Evolutionary conservation across 2,329 filamentous ascomycete species (phyloP), one percentile per base, ranked within the genome.

Genomic region (Xylaria sp.): DNA sequence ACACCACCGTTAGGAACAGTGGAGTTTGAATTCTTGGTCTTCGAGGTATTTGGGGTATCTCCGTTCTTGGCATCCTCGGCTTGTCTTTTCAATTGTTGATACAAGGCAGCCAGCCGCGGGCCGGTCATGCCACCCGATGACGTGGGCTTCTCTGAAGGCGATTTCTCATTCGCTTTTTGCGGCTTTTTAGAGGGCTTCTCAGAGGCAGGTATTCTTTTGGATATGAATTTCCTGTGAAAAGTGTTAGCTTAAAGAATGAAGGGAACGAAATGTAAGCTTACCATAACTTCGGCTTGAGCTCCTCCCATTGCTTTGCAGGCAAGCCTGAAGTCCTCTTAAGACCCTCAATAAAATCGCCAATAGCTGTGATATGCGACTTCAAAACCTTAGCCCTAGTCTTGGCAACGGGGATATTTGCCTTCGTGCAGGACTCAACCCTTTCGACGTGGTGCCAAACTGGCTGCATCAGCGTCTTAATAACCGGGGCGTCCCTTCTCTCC

Each of bases 241-340:
- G 8, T 34, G 61, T 76, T 69, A 74, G 69, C 67, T 69, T 55
- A 1, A 12, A 45, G 11, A 51, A 53, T 60, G 51, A 70, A 42
- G 34, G 63, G 42, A 19, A 47, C n/a, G 39, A 24, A 32, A 32
- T 32, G 14, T 42, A n/a, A 7, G 71, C 77, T 60, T 76, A 79
- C 77, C 77, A 79, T 68, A 79, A 71, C 67, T 79, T 79, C 17
- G 77, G 77, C 68, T 78, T 79, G n/a, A 79, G 74, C 27, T 77
- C 77, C 51, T 76, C 75, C 63, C 78, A 74, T 60, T 78, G 73
- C 19, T 75, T 74, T 39, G 69, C 64, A 27, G 68, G 64, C 45
- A 79, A 65, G 24, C 75, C 76, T 2, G 77, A 78, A 32, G 73
- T 78, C 67, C 74, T 75, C 30, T 78, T 72, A 19, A 79, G 71